Conservation (phyloP, 2,329 filamentous ascomycete genomes). For the Cytospora chrysosperma region DNA sequence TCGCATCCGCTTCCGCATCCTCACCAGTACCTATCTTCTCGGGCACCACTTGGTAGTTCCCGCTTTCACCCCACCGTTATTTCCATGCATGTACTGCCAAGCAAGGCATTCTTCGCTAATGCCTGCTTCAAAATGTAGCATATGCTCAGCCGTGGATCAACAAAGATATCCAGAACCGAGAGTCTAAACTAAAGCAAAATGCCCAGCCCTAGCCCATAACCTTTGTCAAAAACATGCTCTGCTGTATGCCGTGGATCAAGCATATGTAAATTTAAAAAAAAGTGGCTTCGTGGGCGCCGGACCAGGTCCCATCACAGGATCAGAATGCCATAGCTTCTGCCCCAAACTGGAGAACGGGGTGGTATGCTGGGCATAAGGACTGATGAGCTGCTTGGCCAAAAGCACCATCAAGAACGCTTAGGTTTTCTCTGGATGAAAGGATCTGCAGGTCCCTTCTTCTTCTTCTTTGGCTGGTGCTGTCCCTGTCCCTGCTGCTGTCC, state of each 20-base stretch:
- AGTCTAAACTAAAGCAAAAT: not conserved
- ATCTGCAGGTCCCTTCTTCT: constrained; percentile 43
- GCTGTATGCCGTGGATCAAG: not conserved
- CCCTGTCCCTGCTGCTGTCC: not conserved
- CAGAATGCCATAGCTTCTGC: not conserved
- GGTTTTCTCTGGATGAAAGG: constrained; percentile 45
- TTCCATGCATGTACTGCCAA: not conserved
- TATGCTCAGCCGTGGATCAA: not conserved
- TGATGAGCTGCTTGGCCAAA: not conserved
- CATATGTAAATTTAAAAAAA: not conserved
- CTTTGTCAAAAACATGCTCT: not conserved
- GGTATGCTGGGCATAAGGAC: not conserved
- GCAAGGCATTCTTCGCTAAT: not conserved
- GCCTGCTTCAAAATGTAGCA: not conserved
- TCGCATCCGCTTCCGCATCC: not conserved
- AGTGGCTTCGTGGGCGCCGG: not conserved
- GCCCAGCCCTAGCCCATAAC: not conserved
- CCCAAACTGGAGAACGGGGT: not conserved
- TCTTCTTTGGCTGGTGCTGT: constrained; percentile 15
- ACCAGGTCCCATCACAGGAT: not conserved
- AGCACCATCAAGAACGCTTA: constrained; percentile 26
- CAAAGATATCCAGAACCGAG: not conserved
- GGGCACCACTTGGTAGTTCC: not conserved
- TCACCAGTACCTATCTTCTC: not conserved
- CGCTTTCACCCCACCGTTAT: not conserved